Evolutionary conservation across 352 stramenopile species (phyloP), one percentile per base, ranked within the genome.

Genomic region (Aphanomyces stellatus): DNA sequence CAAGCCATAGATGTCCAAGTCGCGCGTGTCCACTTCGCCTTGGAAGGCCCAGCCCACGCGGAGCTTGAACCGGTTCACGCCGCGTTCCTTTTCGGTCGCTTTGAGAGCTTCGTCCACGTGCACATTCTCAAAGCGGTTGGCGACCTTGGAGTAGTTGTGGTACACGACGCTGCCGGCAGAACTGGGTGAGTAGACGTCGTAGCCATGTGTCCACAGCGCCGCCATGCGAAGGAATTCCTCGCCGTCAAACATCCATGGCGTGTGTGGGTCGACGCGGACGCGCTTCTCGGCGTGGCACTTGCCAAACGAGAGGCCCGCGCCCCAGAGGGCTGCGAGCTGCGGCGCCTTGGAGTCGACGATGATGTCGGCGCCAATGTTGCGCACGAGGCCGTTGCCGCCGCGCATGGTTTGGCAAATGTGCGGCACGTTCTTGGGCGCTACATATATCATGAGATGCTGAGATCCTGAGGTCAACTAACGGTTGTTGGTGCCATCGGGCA

Each of bases 111-210:
- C 64, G 64, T 88, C 74, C 11, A 87, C 78, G 34, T 74, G 76
- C 41, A 86, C 75, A 53, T 80, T 65, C 53, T 87, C 77, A 34
- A 88, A 88, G 17, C 31, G 51, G 22, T 24, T 30, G 25, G 51
- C 3, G 7, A 40, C 27, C 17, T 30, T 34, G 17, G 51, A 51
- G 30, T 64, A 64, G 35, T 64, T 53, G 42, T 64, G 56, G 35
- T 53, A 64, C 2, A 64, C 30, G 65, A 86, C 78, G 70, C 83
- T 87, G 25, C 51, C 51, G 10, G 60, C 37, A 66, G 65, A 40
- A 76, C 83, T 3, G 79, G 84, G 83, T 27, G 80, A 91, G 71
- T 96, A 97, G 10, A 96, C 75, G 72, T 97, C 89, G 70, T 97
- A 97, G 43, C 89, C 89, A 69, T 89, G 65, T 6, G 86, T 93